Evolutionary conservation across 129 eudicot genomes (phyloP), one percentile per base, ranked within the genome.

Genomic region (Helichrysum umbraculigerum): DNA sequence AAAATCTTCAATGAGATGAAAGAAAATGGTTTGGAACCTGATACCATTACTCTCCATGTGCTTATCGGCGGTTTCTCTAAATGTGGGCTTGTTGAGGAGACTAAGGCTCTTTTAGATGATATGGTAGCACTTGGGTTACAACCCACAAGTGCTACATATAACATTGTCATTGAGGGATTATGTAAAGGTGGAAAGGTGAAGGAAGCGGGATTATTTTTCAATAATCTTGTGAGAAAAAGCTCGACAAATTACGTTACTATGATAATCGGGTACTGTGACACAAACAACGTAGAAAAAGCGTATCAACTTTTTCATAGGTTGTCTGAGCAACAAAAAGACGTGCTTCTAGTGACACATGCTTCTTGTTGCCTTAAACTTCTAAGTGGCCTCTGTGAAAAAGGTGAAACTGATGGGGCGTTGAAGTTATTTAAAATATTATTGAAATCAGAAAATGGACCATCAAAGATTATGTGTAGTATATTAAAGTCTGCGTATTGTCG

Each of bases 241-340:
- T 62, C 70, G 19, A 87, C 76, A 64, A 83, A 77, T 78, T 83
- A 88, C 85, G 79, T 84, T 81, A 82, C 95, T 66, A 86, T 86
- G 94, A 68, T 92, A 19, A 85, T 75, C 29, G 89, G 90, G 59
- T 92, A 82, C 37, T 92, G 94, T 83, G 88, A 88, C 67, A 79
- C 86, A 15, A 68, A 79, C 42, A 73, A 79, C 62, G 66, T 77
- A 41, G 58, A 17, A 28, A 61, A 86, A 11, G 92, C 95, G 3
- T 88, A 78, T 80, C 32, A 81, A 57, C 76, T 90, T 68, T 93
- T 90, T 78, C 32, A 44, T 50, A 59, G 30, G 47, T 73, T 93
- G 22, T 76, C 82, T 35, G 75, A 81, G 61, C 87, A 83, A 83
- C 88, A 79, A 28, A 80, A 80, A 63, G 78, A 76, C 72, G 84